Evolutionary conservation across 148 eudicot genomes (phyloP).

Genomic region (Rhododendron simsii): DNA sequence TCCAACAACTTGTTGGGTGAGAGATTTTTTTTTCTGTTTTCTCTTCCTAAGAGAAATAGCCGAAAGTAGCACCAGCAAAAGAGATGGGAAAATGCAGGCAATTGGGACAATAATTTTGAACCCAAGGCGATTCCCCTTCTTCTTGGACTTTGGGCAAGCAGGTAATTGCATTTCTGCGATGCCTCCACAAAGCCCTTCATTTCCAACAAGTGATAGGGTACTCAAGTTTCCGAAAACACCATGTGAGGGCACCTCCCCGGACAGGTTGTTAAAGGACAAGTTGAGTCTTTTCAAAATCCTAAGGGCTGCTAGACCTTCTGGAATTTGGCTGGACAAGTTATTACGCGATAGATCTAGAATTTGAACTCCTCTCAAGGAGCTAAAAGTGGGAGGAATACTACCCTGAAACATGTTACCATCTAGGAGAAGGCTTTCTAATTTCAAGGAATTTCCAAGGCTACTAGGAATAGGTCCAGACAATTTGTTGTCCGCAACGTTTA

Average conservation of each 20-base stretch:
- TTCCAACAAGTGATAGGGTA: neutral
- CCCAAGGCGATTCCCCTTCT: neutral
- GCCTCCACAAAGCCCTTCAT: conserved; percentile 10
- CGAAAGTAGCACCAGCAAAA: neutral
- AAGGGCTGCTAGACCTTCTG: neutral
- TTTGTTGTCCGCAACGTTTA: neutral
- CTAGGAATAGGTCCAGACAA: neutral
- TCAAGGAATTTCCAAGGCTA: neutral
- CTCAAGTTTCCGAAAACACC: neutral
- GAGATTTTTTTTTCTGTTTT: neutral
- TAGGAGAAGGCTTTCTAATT: neutral
- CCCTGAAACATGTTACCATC: neutral
- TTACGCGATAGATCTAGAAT: neutral
- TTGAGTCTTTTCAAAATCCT: neutral
- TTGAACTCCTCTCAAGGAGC: neutral
- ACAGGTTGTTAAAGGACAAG: conserved; percentile 1
- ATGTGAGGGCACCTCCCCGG: too few species aligned
- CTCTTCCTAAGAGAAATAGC: neutral
- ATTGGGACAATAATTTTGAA: neutral
- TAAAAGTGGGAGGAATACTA: neutral
- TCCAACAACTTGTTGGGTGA: neutral
- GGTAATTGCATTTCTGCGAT: neutral
- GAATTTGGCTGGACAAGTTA: conserved; percentile 5
- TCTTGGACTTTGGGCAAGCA: neutral
- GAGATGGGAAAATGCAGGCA: neutral